These are phyloP conservation scores for Aspergillus calidoustus DNA, from an alignment of 2,329 filamentous ascomycete species.

Conservation along the genomic window DNA sequence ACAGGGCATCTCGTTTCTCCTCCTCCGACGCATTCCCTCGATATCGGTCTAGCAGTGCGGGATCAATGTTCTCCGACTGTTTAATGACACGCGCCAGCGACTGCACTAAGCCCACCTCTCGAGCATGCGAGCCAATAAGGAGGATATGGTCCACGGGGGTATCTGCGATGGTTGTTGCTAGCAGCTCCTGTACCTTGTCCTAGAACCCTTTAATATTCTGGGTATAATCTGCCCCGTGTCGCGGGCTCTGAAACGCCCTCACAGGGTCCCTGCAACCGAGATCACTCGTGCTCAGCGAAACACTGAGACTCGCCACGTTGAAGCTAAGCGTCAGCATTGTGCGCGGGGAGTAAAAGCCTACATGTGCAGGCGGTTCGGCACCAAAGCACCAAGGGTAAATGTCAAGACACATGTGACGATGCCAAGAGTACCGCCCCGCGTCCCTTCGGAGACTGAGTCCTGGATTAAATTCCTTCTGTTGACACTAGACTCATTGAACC, in stretches of 20 bases:
- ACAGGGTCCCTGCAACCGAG: neutral
- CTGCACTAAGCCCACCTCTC: neutral
- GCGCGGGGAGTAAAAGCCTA: neutral
- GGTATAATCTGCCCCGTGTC: neutral
- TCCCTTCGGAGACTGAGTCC: too few relatives aligned
- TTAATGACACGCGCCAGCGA: neutral
- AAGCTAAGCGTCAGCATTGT: neutral
- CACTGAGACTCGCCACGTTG: slow-evolving; percentile 5
- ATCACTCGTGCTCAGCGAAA: slow-evolving; percentile 1
- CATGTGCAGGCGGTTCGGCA: neutral
- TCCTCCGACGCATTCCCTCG: neutral
- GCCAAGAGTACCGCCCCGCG: too few relatives aligned
- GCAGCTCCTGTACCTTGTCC: neutral
- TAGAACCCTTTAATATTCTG: neutral
- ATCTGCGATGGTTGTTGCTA: neutral
- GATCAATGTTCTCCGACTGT: neutral
- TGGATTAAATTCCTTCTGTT: too few relatives aligned
- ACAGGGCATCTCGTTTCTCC: neutral
- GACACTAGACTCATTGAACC: too few relatives aligned
- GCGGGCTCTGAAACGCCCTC: neutral
- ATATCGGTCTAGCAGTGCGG: slow-evolving; percentile 8
- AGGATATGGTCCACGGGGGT: slow-evolving; percentile 2
- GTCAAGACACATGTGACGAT: too few relatives aligned
- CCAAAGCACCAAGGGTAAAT: too few relatives aligned
- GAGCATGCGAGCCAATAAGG: slow-evolving; percentile 7